Base-by-base conservation (phyloP, 1,284 basidiomycete genomes). In the Cystobasidium sp. region DNA sequence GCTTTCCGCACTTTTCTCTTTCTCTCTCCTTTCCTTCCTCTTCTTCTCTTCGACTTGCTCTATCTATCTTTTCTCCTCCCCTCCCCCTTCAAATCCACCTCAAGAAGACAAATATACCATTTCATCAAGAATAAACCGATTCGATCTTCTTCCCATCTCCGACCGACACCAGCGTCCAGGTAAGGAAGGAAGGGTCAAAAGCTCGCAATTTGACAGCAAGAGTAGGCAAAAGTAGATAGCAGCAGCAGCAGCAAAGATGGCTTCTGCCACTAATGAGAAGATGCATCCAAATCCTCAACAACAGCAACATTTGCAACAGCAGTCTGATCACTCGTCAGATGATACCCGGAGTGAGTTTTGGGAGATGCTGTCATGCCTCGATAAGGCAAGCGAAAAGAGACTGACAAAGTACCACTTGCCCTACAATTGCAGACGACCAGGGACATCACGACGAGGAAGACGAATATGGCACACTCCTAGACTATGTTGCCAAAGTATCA, bases 381-480 rank as follows among this genome's bases (percentile, higher is more conserved):
- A 9, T 39, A 62, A n/a, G 49, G 51, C 20, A 31, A 18, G 51
- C 49, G 65, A 44, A 52, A 31, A 31, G 31, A 31, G 31, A 37
- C 52, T 68, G 55, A 67, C 24, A 14, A 9, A 22, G 6, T 47
- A 52, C 51, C 37, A 24, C 12, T 22, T 8, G 12, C 59, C 59
- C 14, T 2, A 18, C 22, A 18, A 46, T 31, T 46, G 12, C 65
- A 49, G 65, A 58, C 64, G 47, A 73, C 43, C 39, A 53, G 24
- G 52, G 51, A 7, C 64, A 68, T 22, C 55, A 51, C 47, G 75
- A 78, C 65, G 81, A 79, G 22, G 81, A 81, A 6, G 82, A 82
- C 65, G 83, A 83, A 73, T 82, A 82, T 66, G 81, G 82, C 52
- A 77, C 79, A 41, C 78, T 83, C n/a, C 77, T 83, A 4, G 78